Evolutionary conservation across 805 yeast species (phyloP).

Genomic region (Lipomyces sp.): DNA sequence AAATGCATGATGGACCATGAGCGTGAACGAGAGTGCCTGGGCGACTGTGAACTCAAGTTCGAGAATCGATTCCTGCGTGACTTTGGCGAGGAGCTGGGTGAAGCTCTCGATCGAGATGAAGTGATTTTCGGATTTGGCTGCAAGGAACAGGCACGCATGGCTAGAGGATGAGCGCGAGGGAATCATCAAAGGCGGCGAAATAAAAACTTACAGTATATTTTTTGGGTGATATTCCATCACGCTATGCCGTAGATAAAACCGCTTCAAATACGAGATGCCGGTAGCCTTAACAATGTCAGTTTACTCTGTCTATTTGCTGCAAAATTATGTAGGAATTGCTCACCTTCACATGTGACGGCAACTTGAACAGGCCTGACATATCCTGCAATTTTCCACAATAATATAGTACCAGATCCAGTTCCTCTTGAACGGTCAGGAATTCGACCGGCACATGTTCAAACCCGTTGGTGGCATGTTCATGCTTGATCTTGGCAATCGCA

Average conservation of each 20-base stretch:
- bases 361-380: constrained; percentile 70
- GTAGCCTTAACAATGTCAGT: constrained; percentile 56
- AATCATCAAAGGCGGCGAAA: constrained; percentile 35
- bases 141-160: constrained; percentile 82
- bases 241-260: constrained; percentile 77
- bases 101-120: constrained; percentile 85
- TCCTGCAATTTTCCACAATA: constrained; percentile 74
- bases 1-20: constrained; percentile 86
- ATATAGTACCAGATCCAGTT: constrained; percentile 64
- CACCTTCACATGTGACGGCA: constrained; percentile 83
- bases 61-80: constrained; percentile 68
- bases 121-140: constrained; percentile 90
- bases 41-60: constrained; percentile 79
- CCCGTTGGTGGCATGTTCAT: constrained; percentile 33
- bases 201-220: constrained; percentile 57
- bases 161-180: constrained; percentile 10
- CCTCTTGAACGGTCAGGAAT: constrained; percentile 70
- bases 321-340: not conserved
- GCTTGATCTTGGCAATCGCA: constrained; percentile 54
- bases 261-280: constrained; percentile 78
- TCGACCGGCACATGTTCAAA: constrained; percentile 47
- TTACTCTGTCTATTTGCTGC: not conserved
- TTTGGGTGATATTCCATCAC: constrained; percentile 91
- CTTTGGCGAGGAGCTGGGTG: constrained; percentile 68
- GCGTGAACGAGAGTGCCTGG: constrained; percentile 75